Evolutionary conservation across 345 rosid genomes (phyloP).

Genomic region (rapeseed (Brassica napus)): Da-Ae NC_063446.1:64426501-64427000

Average conservation of each 20-base stretch:
- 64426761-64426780: neutral
- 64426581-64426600: constrained; percentile 18
- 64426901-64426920: constrained; percentile 27
- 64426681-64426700: neutral
- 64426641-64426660: neutral
- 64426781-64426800: neutral
- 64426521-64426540: constrained; percentile 60
- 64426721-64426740: neutral
- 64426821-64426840: neutral
- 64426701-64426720: neutral
- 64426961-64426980: constrained; percentile 29
- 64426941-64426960: constrained; percentile 41
- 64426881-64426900: neutral
- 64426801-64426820: constrained; percentile 17
- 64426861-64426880: neutral
- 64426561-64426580: constrained; percentile 53
- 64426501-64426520: constrained; percentile 45
- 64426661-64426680: neutral
- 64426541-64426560: constrained; percentile 59
- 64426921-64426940: neutral
- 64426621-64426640: constrained; percentile 27
- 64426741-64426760: neutral
- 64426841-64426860: neutral
- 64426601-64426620: constrained; percentile 5
- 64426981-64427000: constrained; percentile 10